Evolutionary conservation across 108 stramenopile genomes (phyloP).

Genomic region (Nitzschia sp.): DNA sequence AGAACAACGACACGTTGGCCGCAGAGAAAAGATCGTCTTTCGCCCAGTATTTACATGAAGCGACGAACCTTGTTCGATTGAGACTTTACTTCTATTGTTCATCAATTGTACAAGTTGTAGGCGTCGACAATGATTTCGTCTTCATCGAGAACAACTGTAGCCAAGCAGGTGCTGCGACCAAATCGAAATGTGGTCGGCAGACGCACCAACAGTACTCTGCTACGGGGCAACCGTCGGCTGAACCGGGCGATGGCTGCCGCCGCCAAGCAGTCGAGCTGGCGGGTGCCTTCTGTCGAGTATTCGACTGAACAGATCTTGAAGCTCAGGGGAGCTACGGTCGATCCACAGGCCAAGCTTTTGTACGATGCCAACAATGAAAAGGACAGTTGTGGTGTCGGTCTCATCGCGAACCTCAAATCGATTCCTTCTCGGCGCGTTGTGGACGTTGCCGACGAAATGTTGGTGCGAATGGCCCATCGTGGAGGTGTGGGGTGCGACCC

Average conservation of each 20-base stretch:
- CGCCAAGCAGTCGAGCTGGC: constrained; percentile 7
- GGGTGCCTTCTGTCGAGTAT: constrained; percentile 31
- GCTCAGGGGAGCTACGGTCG: constrained; percentile 41
- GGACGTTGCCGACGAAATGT: constrained; percentile 96
- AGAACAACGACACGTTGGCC: constrained; percentile 3
- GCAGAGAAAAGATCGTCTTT: neutral
- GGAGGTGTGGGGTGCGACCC: constrained; percentile 95
- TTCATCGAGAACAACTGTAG: constrained; percentile 26
- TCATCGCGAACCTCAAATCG: constrained; percentile 86
- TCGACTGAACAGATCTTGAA: constrained; percentile 69
- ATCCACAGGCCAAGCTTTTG: constrained; percentile 51
- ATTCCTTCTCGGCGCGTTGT: constrained; percentile 87
- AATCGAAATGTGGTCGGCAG: constrained; percentile 4
- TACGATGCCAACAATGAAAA: constrained; percentile 75
- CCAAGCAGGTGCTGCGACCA: constrained; percentile 29
- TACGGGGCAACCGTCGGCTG: constrained; percentile 5
- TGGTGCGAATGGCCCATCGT: constrained; percentile 96
- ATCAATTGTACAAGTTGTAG: neutral
- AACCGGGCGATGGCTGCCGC: constrained; percentile 2
- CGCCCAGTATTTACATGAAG: too few relatives aligned
- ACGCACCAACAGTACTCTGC: constrained; percentile 5
- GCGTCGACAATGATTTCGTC: constrained; percentile 19
- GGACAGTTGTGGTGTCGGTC: constrained; percentile 91
- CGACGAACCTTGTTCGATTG: too few relatives aligned
- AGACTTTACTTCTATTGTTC: too few relatives aligned